phyloP scores from a whole-genome alignment of 495 filamentous ascomycete genomes.

The Daldinia caldariorum region DNA sequence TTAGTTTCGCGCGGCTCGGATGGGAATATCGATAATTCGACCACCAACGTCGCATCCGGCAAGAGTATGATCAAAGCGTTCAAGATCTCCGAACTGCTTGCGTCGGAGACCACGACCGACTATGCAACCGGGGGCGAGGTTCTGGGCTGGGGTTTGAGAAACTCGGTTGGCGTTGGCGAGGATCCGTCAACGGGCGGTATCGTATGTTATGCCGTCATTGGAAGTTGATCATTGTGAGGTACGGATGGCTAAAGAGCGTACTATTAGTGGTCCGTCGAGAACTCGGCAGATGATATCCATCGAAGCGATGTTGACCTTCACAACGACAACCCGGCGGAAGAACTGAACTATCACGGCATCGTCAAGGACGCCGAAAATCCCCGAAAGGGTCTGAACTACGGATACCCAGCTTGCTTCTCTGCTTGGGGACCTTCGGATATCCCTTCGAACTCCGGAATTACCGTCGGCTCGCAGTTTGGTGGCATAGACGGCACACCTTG shows the following conservation, averaged over 20 bases:
- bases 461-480: slow-evolving; percentile 61
- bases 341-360: slow-evolving; percentile 72
- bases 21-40: slow-evolving; percentile 64
- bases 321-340: slow-evolving; percentile 73
- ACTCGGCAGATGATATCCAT: slow-evolving; percentile 67
- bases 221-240: background rate
- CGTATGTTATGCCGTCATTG: background rate
- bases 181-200: slow-evolving; percentile 67
- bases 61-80: slow-evolving; percentile 69
- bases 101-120: slow-evolving; percentile 47
- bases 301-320: slow-evolving; percentile 67
- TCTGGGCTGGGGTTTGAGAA: slow-evolving; percentile 73
- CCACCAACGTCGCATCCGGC: slow-evolving; percentile 56
- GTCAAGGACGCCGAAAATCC: slow-evolving; percentile 59
- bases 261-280: slow-evolving; percentile 69
- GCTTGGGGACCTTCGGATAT: slow-evolving; percentile 66
- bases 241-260: slow-evolving; percentile 29
- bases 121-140: slow-evolving; percentile 62
- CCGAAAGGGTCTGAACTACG: slow-evolving; percentile 60
- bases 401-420: slow-evolving; percentile 71
- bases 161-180: slow-evolving; percentile 71
- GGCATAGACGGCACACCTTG: slow-evolving; percentile 44
- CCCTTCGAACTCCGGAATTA: slow-evolving; percentile 57
- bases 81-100: slow-evolving; percentile 55
- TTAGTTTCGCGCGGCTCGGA: slow-evolving; percentile 67